Percentiles rank a stretch among this genome's conserved stretches.
phyloP scores from a whole-genome alignment of 73 alveolate genomes.

The Paramecium octaurelia region DNA sequence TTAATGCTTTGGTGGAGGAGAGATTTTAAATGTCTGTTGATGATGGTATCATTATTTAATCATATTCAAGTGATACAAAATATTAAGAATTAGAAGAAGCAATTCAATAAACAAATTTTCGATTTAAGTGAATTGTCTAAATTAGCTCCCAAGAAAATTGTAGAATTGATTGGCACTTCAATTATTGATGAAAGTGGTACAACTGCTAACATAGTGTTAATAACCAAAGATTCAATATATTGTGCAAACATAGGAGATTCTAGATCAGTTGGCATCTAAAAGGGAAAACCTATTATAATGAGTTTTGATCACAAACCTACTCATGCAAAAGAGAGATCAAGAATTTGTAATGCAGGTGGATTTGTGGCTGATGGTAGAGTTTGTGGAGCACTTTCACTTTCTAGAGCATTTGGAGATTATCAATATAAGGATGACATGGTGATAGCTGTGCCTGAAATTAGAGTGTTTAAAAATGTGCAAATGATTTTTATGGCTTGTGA shows the following conservation, averaged over 20 bases:
- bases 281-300: conserved; percentile 70
- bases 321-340: conserved; percentile 77
- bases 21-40: not conserved
- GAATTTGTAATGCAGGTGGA: conserved; percentile 92
- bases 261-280: conserved; percentile 72
- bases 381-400: conserved; percentile 83
- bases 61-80: not conserved
- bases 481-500: conserved; percentile 69
- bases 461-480: conserved; percentile 60
- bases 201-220: conserved; percentile 74
- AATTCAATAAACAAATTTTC: not conserved
- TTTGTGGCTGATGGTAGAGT: conserved; percentile 86
- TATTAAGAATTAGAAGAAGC: not conserved
- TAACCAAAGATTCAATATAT: conserved; percentile 68
- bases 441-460: conserved; percentile 89
- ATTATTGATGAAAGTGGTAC: conserved; percentile 66
- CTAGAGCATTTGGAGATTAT: conserved; percentile 94
- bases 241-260: conserved; percentile 98
- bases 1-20: conserved; percentile 28
- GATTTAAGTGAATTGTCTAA: not conserved
- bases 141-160: conserved; percentile 6
- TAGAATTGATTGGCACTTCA: not conserved
- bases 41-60: not conserved
- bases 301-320: conserved; percentile 93
- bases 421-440: conserved; percentile 82